These are phyloP conservation scores for Paramecium pentaurelia DNA, from an alignment of 73 alveolate genomes.

Conservation along the genomic window DNA sequence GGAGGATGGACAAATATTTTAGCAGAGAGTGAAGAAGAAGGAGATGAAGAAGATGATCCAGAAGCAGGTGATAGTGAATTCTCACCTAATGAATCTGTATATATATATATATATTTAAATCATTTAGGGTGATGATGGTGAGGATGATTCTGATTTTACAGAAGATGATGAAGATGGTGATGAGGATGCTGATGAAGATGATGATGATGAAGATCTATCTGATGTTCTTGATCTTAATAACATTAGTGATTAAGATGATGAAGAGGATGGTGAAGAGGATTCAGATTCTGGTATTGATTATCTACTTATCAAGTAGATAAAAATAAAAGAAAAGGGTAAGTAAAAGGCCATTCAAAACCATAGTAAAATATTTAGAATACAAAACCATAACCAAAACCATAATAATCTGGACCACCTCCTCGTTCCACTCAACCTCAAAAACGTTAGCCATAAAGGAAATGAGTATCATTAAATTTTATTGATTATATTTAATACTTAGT, in stretches of 20 bases:
- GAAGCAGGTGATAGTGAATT: conserved; percentile 54
- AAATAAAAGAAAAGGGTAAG: neutral
- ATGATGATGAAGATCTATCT: conserved; percentile 74
- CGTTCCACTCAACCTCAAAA: neutral
- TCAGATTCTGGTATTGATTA: neutral
- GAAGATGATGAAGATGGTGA: conserved; percentile 61
- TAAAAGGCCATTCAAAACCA: neutral
- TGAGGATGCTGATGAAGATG: conserved; percentile 65
- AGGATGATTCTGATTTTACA: conserved; percentile 16
- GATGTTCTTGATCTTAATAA: conserved; percentile 73
- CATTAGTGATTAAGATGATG: neutral
- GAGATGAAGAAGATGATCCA: conserved; percentile 34
- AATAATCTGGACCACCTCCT: neutral
- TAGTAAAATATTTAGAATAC: neutral
- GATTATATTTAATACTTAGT: neutral
- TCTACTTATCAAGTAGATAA: neutral
- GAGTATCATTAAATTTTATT: neutral
- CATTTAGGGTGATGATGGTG: conserved; percentile 52
- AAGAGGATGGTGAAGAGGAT: neutral
- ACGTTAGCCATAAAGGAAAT: neutral
- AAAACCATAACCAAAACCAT: neutral
- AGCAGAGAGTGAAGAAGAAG: conserved; percentile 61
- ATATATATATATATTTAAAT: neutral
- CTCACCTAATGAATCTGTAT: neutral
- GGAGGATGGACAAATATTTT: conserved; percentile 93